phyloP scores from a whole-genome alignment of 768 basidiomycete species.

The Albatrellus ellisii region DNA sequence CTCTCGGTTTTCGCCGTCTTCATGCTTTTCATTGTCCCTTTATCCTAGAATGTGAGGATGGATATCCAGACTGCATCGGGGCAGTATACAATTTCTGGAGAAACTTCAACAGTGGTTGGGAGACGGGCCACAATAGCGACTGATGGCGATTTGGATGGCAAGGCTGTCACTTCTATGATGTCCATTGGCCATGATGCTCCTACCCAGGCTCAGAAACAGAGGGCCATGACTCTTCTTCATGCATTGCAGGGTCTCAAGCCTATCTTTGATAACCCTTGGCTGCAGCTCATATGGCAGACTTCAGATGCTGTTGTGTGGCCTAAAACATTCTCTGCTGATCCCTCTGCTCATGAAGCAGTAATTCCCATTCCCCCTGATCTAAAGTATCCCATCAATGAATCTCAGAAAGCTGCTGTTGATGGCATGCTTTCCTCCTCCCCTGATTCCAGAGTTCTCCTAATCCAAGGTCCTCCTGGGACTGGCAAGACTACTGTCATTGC shows the following conservation, averaged over 20 bases:
- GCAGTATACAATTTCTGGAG: conserved; percentile 12
- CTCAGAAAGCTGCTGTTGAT: conserved; percentile 24
- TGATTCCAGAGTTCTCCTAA: conserved; percentile 21
- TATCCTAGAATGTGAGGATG: conserved; percentile 13
- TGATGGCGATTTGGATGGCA: conserved; percentile 18
- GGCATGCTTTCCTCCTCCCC: conserved; percentile 25
- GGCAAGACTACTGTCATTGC: conserved; percentile 23
- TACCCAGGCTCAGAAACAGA: conserved; percentile 43
- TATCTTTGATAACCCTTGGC: conserved; percentile 24
- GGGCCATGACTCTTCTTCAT: conserved; percentile 18
- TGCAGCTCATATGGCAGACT: conserved; percentile 18
- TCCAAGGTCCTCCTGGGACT: conserved; percentile 21
- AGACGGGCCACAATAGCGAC: conserved; percentile 15
- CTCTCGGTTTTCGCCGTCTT: not conserved
- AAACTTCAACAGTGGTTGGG: conserved; percentile 9
- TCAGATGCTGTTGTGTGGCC: conserved; percentile 25
- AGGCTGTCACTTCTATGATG: conserved; percentile 23
- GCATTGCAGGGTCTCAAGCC: conserved; percentile 22
- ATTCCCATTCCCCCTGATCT: conserved; percentile 14
- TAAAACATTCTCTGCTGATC: conserved; percentile 18
- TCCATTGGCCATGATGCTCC: conserved; percentile 42
- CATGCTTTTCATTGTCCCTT: not conserved
- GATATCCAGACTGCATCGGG: conserved; percentile 16
- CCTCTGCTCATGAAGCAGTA: conserved; percentile 11
- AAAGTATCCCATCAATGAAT: conserved; percentile 23